phyloP scores from a whole-genome alignment of 345 rosid species.

The Salix koriyanagi region DNA sequence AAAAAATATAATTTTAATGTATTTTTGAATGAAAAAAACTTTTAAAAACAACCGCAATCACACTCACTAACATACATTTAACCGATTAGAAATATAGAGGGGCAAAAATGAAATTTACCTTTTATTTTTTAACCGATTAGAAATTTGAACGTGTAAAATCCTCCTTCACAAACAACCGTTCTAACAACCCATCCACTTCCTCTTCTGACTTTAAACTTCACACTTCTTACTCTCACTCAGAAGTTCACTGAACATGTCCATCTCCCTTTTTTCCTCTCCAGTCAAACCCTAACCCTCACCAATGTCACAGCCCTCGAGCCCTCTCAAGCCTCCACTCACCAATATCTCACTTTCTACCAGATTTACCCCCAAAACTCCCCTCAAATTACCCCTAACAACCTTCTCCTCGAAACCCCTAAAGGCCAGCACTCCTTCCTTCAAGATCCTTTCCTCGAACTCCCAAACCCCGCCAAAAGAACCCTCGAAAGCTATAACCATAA shows the following conservation, averaged over 20 bases:
- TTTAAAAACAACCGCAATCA: too few relatives aligned
- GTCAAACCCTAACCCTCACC: conserved; percentile 26
- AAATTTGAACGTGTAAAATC: conserved; percentile 25
- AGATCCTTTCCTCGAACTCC: conserved; percentile 13
- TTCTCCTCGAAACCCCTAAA: conserved; percentile 34
- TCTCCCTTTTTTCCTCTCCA: conserved; percentile 23
- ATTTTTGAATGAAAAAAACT: too few relatives aligned
- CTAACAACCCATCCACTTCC: conserved; percentile 1
- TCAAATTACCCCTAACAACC: conserved; percentile 14
- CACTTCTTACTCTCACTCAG: not conserved
- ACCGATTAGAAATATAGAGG: too few relatives aligned
- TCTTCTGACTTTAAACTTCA: not conserved
- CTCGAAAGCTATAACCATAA: conserved; percentile 25
- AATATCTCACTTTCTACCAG: conserved; percentile 36
- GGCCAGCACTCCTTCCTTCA: conserved; percentile 16
- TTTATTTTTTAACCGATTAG: not conserved
- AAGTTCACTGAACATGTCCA: conserved; percentile 7
- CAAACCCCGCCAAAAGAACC: conserved; percentile 15
- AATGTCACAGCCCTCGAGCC: conserved; percentile 43
- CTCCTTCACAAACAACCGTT: conserved; percentile 42
- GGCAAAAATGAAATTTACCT: too few relatives aligned
- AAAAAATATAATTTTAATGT: too few relatives aligned
- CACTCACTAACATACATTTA: too few relatives aligned
- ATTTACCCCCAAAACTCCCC: conserved; percentile 28
- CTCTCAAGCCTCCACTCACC: conserved; percentile 7